phyloP scores from a whole-genome alignment of 345 rosid species.

The Noccaea caerulescens region DNA sequence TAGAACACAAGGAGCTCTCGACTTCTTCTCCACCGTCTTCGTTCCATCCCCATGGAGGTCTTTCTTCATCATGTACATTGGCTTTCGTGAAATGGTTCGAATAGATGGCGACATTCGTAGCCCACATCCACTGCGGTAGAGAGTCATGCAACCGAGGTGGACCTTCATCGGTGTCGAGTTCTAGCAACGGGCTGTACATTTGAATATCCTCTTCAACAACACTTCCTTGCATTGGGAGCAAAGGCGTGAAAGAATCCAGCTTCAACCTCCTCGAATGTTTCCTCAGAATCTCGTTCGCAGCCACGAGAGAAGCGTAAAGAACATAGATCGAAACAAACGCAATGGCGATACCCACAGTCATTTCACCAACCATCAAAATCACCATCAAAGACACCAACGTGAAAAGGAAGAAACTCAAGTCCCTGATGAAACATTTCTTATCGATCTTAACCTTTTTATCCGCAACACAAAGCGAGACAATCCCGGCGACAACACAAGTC shows the following conservation, averaged over 20 bases:
- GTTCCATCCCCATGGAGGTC: slow-evolving; percentile 69
- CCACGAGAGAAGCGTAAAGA: slow-evolving; percentile 75
- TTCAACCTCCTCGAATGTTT: slow-evolving; percentile 63
- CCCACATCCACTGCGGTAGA: slow-evolving; percentile 86
- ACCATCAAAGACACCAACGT: slow-evolving; percentile 57
- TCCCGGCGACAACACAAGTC: slow-evolving; percentile 75
- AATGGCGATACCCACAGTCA: slow-evolving; percentile 59
- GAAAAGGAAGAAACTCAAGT: slow-evolving; percentile 71
- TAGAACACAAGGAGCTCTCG: slow-evolving; percentile 46
- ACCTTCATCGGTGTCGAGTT: slow-evolving; percentile 56
- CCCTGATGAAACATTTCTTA: slow-evolving; percentile 72
- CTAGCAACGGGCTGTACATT: slow-evolving; percentile 62
- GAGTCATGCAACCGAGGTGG: slow-evolving; percentile 66
- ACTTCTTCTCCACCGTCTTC: slow-evolving; percentile 48
- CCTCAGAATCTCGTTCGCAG: slow-evolving; percentile 83
- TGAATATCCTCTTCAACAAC: slow-evolving; percentile 44
- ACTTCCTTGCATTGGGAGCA: slow-evolving; percentile 62
- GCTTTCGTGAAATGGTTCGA: slow-evolving; percentile 55
- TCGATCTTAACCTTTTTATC: slow-evolving; percentile 58
- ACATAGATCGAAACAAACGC: slow-evolving; percentile 67
- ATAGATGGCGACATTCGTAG: slow-evolving; percentile 72
- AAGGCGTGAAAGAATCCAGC: slow-evolving; percentile 54
- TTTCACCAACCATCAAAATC: slow-evolving; percentile 56
- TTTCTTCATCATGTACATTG: slow-evolving; percentile 47
- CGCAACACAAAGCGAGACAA: slow-evolving; percentile 57